Evolutionary conservation across 192 early-diverging fungal species (phyloP).

Genomic region (Coemansia sp.): DNA sequence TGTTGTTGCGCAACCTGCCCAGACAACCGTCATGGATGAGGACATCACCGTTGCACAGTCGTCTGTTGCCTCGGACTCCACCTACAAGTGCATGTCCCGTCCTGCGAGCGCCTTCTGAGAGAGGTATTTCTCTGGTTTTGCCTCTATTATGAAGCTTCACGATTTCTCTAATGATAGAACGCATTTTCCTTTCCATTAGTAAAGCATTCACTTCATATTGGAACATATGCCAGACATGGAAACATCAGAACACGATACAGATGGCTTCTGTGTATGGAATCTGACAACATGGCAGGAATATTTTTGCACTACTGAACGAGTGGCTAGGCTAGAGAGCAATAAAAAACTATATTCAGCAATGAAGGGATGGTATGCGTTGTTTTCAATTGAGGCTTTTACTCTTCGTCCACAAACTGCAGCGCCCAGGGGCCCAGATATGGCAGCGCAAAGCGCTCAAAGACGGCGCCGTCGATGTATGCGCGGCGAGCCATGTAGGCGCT

Average conservation of each 20-base stretch:
- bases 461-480: slow-evolving; percentile 69
- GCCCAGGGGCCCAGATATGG: slow-evolving; percentile 71
- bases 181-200: not conserved
- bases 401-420: slow-evolving; percentile 65
- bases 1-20: not conserved
- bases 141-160: no score
- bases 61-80: not conserved
- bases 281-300: no score
- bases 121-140: no score
- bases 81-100: slow-evolving; percentile 13
- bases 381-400: slow-evolving; percentile 55
- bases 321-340: no score
- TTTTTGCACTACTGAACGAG: no score
- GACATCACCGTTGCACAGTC: not conserved
- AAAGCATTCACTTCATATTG: no score
- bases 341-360: no score
- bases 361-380: no score
- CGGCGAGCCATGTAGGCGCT: slow-evolving; percentile 54
- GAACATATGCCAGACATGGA: no score
- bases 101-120: slow-evolving; percentile 5
- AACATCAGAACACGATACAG: no score
- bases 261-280: no score
- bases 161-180: not conserved
- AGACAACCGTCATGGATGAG: not conserved
- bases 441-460: slow-evolving; percentile 68